Evolutionary conservation across 805 yeast species (phyloP), one percentile per base, ranked within the genome.

Genomic region (Candida manassasensis): DNA sequence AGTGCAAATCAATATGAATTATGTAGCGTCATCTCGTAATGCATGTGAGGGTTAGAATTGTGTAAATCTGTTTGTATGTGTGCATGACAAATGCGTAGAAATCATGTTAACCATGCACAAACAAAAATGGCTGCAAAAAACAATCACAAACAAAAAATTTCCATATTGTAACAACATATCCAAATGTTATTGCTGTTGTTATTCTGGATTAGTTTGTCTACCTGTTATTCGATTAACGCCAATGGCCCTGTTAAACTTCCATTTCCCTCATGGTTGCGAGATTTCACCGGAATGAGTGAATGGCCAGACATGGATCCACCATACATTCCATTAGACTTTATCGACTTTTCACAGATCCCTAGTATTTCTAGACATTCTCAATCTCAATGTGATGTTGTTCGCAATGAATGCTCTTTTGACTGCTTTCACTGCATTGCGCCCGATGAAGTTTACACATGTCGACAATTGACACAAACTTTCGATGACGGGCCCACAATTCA

Each of bases 231-330:
- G 6, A 11, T 24, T n/a, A 24, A n/a, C 9, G 12, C 9, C 28
- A n/a, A 32, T 10, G 21, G 27, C 21, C 36, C 36, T 4, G 28
- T 34, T 7, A 36, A 25, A 29, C 39, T 57, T 21, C 81, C 84
- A 1, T 77, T 89, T 42, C 97, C 97, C 0, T 38, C 63, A 15
- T 89, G 97, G 97, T 68, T 89, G 19, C 43, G 69, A 0, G 82
- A 75, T 10, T 71, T 84, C 44, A 86, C 96, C 1, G 89, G 90
- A 0, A 51, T 87, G 34, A 58, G 45, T 0, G 69, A 70, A 35
- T 89, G 97, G 97, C 97, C 97, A 0, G 89, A 82, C 0, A 53
- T 75, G 29, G 79, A 79, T 36, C 96, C 97, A 3, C 96, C 97
- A 0, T 89, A 85, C 54, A 81, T 89, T 25, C 88, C 94, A 2